Conservation (phyloP, 2,329 filamentous ascomycete species). For the Lachnum nothofagi region DNA sequence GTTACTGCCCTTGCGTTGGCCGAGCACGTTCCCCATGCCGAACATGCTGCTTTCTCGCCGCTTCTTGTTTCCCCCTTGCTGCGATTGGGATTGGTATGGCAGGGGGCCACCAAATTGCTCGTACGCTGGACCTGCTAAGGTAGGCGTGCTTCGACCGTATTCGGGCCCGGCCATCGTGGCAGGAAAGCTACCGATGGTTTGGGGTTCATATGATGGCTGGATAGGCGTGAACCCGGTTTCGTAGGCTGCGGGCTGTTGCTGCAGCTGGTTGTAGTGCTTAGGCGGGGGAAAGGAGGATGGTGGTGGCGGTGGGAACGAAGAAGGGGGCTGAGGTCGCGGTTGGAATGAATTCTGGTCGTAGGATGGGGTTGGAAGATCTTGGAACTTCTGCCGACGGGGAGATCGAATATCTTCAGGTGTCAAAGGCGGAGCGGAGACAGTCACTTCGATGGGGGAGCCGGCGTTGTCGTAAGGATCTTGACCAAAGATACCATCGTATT, state of each 20-base stretch:
- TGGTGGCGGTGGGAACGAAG: slow-evolving; percentile 37
- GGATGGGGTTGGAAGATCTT: slow-evolving; percentile 59
- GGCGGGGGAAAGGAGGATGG: slow-evolving; percentile 36
- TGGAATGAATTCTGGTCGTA: slow-evolving; percentile 53
- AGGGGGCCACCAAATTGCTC: slow-evolving; percentile 39
- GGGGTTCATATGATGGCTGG: slow-evolving; percentile 43
- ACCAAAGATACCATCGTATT: slow-evolving; percentile 82
- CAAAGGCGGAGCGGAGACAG: slow-evolving; percentile 36
- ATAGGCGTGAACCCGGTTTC: slow-evolving; percentile 49
- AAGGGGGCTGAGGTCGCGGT: slow-evolving; percentile 15
- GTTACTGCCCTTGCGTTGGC: slow-evolving; percentile 27
- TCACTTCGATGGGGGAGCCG: slow-evolving; percentile 46
- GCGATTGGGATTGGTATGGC: slow-evolving; percentile 30
- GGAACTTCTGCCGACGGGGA: slow-evolving; percentile 61
- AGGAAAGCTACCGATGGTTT: slow-evolving; percentile 15
- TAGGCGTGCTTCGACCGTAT: slow-evolving; percentile 24
- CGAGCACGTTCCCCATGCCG: slow-evolving; percentile 42
- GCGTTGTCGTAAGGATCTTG: slow-evolving; percentile 61
- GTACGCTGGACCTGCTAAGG: slow-evolving; percentile 31
- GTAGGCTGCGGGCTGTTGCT: slow-evolving; percentile 32
- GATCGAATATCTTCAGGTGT: slow-evolving; percentile 56
- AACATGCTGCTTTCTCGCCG: slow-evolving; percentile 59
- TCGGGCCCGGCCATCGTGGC: slow-evolving; percentile 32
- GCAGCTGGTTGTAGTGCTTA: slow-evolving; percentile 21
- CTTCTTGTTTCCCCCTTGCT: slow-evolving; percentile 40